These are phyloP conservation scores for Pleochaeta shiraiana DNA, from an alignment of 2,329 filamentous ascomycete genomes.

Conservation along the genomic window DNA sequence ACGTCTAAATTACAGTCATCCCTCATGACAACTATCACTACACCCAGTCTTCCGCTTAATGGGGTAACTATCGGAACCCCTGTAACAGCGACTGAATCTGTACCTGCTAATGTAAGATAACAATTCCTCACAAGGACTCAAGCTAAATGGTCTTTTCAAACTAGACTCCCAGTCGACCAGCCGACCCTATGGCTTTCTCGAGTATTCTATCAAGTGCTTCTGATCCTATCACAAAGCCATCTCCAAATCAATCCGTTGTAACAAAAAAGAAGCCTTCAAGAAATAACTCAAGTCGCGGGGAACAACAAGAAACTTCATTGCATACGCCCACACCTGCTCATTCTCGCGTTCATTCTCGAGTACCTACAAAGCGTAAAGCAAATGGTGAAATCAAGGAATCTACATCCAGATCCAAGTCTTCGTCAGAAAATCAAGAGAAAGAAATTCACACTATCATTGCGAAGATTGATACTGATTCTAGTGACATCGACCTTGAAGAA, in stretches of 20 bases:
- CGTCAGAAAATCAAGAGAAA: conserved; percentile 39
- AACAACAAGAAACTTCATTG: conserved; percentile 3
- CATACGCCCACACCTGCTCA: conserved; percentile 10
- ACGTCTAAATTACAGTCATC: conserved; percentile 16
- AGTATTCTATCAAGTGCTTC: conserved; percentile 65
- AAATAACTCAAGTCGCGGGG: conserved; percentile 7
- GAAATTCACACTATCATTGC: conserved; percentile 46
- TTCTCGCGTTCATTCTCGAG: conserved; percentile 24
- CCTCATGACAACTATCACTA: conserved; percentile 21
- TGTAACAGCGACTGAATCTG: conserved; percentile 11
- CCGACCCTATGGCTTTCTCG: conserved; percentile 87
- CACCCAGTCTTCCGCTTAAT: conserved; percentile 26
- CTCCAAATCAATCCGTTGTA: conserved; percentile 18
- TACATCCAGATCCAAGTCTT: conserved; percentile 21
- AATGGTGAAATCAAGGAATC: conserved; percentile 34
- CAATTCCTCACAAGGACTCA: not conserved
- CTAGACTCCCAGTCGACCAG: conserved; percentile 49
- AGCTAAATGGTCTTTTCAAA: conserved; percentile 3
- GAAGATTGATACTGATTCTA: conserved; percentile 33
- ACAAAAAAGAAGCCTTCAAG: conserved; percentile 15
- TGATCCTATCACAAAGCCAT: conserved; percentile 37
- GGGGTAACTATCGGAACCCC: conserved; percentile 19
- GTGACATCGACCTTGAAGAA: conserved; percentile 31
- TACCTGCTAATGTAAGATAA: conserved; percentile 5
- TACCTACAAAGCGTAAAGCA: conserved; percentile 20